Evolutionary conservation across 768 basidiomycete species (phyloP), one percentile per base, ranked within the genome.

Genomic region (Tylopilus sp.): DNA sequence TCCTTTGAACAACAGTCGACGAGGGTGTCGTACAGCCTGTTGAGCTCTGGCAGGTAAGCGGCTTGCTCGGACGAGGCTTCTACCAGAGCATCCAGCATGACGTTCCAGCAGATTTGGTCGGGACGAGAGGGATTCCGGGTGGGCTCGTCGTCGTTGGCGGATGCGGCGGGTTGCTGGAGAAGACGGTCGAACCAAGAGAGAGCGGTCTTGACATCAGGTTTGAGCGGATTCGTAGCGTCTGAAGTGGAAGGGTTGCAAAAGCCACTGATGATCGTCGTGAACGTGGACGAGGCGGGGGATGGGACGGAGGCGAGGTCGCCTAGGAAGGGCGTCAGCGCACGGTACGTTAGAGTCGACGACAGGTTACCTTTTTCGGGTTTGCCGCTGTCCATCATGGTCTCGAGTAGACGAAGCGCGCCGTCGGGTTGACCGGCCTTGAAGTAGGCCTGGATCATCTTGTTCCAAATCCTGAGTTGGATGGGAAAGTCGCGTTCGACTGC

Each of bases 371-470:
- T 44, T 34, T 57, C 9, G 69, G 51, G 36, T 29, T 48, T 54
- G 6, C 58, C 64, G 1, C 78, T 72, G 51, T 80, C 75, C 67
- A 92, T 72, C 87, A 93, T 92, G 56, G 77, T 70, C 50, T 87
- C 83, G 37, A 94, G 71, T 3, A 93, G 67, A 22, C 68, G 80
- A 11, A 92, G 62, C 10, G 84, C 92, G 41, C 78, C 79, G 21
- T 81, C 82, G 0, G 86, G 77, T 46, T 82, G 70, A 1, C 83
- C 83, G 34, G 74, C 78, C 34, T 74, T 76, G 74, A 94, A 86
- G 67, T 89, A 86, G 0, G 84, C 78, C 44, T 83, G 76, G 31
- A 94, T 82, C 85, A 92, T 90, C 60, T 79, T 74, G 58, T 89
- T 88, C 82, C 83, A 92, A 3, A 85, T 72, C 34, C 73, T 64